Percentiles rank a stretch among this genome's conserved stretches.
Evolutionary conservation across 2,329 filamentous ascomycete species (phyloP).

Genomic region (Fusarium robinianum): DNA sequence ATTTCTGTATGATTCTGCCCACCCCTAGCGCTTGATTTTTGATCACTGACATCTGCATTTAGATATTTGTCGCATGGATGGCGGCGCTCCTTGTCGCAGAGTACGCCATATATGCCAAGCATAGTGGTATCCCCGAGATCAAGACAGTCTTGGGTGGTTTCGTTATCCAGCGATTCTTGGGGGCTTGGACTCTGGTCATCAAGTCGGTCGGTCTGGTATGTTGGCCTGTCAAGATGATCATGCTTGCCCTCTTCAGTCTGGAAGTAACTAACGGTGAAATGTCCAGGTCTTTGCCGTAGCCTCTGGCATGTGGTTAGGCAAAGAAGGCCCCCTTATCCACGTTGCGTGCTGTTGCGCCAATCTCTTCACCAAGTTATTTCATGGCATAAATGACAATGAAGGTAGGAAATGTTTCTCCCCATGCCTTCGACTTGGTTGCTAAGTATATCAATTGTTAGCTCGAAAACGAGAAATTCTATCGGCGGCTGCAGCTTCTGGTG

Average conservation of each 20-base stretch:
- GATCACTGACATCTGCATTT: slow-evolving; percentile 23
- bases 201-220: slow-evolving; percentile 86
- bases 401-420: slow-evolving; percentile 53
- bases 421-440: background rate
- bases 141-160: slow-evolving; percentile 95
- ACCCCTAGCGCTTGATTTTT: background rate
- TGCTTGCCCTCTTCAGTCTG: background rate
- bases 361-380: slow-evolving; percentile 87
- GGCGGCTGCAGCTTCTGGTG: slow-evolving; percentile 87
- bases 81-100: slow-evolving; percentile 81
- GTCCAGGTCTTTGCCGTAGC: slow-evolving; percentile 83
- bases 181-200: slow-evolving; percentile 83
- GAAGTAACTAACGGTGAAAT: slow-evolving; percentile 31
- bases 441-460: slow-evolving; percentile 54
- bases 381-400: slow-evolving; percentile 81
- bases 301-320: slow-evolving; percentile 94
- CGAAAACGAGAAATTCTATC: slow-evolving; percentile 93
- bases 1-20: slow-evolving; percentile 67
- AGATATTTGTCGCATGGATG: slow-evolving; percentile 77
- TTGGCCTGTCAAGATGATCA: slow-evolving; percentile 11
- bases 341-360: slow-evolving; percentile 97
- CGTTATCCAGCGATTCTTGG: slow-evolving; percentile 85
- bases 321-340: slow-evolving; percentile 93
- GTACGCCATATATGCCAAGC: slow-evolving; percentile 86
- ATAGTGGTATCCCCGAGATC: slow-evolving; percentile 96